A percentile compares a stretch with the other conserved stretches of the same genome.
phyloP scores from a whole-genome alignment of 2,329 filamentous ascomycete genomes.

The Penicillium sp. region DNA sequence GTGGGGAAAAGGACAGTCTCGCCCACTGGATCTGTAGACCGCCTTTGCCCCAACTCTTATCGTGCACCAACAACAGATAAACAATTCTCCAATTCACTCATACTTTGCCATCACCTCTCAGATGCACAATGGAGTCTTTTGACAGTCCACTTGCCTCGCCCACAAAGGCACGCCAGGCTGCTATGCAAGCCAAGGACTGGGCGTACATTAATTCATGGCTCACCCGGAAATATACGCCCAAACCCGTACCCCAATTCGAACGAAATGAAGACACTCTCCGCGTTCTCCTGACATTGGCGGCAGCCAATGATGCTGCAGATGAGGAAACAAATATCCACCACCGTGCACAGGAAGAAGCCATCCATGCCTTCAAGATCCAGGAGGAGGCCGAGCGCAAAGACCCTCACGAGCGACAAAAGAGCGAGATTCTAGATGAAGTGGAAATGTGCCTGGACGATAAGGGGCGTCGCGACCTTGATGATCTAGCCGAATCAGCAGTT shows the following conservation, averaged over 20 bases:
- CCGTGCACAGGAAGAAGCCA: conserved; percentile 37
- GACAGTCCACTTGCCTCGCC: conserved; percentile 57
- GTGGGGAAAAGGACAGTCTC: conserved; percentile 24
- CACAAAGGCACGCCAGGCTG: conserved; percentile 69
- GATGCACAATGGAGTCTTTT: conserved; percentile 21
- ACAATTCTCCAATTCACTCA: background rate
- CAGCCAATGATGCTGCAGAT: conserved; percentile 70
- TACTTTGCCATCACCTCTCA: background rate
- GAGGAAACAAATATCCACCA: conserved; percentile 39
- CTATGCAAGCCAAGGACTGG: conserved; percentile 87
- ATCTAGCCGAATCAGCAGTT: conserved; percentile 56
- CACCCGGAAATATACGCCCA: conserved; percentile 64
- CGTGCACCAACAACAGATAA: conserved; percentile 9
- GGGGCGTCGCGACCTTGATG: conserved; percentile 57
- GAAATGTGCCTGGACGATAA: conserved; percentile 55
- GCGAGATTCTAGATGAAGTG: conserved; percentile 53
- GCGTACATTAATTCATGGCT: conserved; percentile 85
- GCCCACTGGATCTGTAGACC: conserved; percentile 15
- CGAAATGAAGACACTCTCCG: conserved; percentile 81
- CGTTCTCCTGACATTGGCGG: conserved; percentile 70
- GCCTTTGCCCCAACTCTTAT: conserved; percentile 24
- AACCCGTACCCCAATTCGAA: conserved; percentile 72
- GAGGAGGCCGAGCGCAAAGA: conserved; percentile 27
- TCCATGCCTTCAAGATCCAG: conserved; percentile 31
- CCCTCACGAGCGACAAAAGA: conserved; percentile 31